Evolutionary conservation across 495 filamentous ascomycete genomes (phyloP).

Genomic region (Hypoxylon perforatum): DNA sequence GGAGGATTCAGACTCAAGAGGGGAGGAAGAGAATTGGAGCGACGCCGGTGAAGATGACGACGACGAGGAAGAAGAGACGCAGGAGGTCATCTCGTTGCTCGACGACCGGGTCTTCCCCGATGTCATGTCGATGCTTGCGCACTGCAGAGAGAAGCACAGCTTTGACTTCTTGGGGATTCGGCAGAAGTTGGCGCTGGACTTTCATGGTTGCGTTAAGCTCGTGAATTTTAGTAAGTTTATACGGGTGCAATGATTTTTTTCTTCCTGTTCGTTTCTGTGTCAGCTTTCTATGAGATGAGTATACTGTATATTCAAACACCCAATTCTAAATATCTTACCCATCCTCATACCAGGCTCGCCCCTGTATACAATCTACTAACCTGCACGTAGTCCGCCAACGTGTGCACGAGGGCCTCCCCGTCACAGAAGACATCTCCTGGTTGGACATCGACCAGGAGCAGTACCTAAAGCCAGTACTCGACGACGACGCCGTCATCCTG

Average conservation of each 20-base stretch:
- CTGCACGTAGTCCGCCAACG: constrained; percentile 49
- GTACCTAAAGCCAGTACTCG: constrained; percentile 84
- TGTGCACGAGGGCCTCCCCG: constrained; percentile 57
- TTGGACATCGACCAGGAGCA: constrained; percentile 75
- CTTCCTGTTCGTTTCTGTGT: neutral
- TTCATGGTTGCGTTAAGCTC: constrained; percentile 82
- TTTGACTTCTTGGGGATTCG: constrained; percentile 78
- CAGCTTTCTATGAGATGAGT: neutral
- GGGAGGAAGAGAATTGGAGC: constrained; percentile 79
- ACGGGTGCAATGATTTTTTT: constrained; percentile 3
- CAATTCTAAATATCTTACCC: too few relatives aligned
- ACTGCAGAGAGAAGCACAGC: constrained; percentile 75
- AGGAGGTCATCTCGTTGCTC: constrained; percentile 74
- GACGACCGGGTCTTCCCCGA: constrained; percentile 74
- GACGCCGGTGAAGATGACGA: constrained; percentile 71
- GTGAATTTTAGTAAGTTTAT: constrained; percentile 76
- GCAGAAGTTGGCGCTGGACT: constrained; percentile 77
- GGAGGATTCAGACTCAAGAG: constrained; percentile 40
- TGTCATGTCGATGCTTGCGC: constrained; percentile 72
- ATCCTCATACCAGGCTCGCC: neutral
- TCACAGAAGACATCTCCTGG: constrained; percentile 66
- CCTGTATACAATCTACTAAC: constrained; percentile 16
- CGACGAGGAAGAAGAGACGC: constrained; percentile 67
- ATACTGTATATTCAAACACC: too few relatives aligned
- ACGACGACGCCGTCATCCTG: constrained; percentile 88